Evolutionary conservation across 768 basidiomycete genomes (phyloP).

Genomic region (Lentinula aciculospora): DNA sequence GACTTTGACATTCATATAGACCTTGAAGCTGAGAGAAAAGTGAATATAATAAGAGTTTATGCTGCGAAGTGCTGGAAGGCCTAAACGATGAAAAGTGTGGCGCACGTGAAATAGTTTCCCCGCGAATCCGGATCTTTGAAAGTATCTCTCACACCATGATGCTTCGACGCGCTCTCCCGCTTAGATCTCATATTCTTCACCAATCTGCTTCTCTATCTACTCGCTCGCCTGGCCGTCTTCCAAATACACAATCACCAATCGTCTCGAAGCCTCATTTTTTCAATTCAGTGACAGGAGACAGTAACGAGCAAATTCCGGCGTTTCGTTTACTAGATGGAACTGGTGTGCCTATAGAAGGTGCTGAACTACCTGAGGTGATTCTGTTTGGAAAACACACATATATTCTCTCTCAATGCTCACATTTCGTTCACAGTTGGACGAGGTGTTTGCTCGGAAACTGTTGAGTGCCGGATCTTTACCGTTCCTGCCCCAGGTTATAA

Average conservation of each 20-base stretch:
- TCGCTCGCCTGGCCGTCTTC: slow-evolving; percentile 23
- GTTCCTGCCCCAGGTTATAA: background rate
- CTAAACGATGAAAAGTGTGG: background rate
- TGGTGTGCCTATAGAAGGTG: slow-evolving; percentile 69
- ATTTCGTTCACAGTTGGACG: slow-evolving; percentile 47
- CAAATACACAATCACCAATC: slow-evolving; percentile 52
- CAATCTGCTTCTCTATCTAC: slow-evolving; percentile 2
- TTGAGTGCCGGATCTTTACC: slow-evolving; percentile 21
- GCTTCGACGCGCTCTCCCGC: background rate
- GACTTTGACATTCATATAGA: too few species aligned
- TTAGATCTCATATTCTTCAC: background rate
- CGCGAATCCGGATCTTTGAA: background rate
- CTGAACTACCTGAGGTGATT: slow-evolving; percentile 68
- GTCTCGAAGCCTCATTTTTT: slow-evolving; percentile 71
- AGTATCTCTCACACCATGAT: background rate
- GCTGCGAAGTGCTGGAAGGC: too few species aligned
- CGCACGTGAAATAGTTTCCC: background rate
- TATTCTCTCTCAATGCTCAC: background rate
- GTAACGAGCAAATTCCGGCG: slow-evolving; percentile 66
- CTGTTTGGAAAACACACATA: background rate
- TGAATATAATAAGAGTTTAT: too few species aligned
- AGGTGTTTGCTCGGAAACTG: slow-evolving; percentile 60
- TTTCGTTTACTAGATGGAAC: slow-evolving; percentile 81
- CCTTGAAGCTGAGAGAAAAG: too few species aligned
- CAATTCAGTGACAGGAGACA: slow-evolving; percentile 61